A percentile compares a stretch with the other conserved stretches of the same genome.
Evolutionary conservation across 139 green algal genomes (phyloP).

Genomic region (Zygnema circumcarinatum): DNA sequence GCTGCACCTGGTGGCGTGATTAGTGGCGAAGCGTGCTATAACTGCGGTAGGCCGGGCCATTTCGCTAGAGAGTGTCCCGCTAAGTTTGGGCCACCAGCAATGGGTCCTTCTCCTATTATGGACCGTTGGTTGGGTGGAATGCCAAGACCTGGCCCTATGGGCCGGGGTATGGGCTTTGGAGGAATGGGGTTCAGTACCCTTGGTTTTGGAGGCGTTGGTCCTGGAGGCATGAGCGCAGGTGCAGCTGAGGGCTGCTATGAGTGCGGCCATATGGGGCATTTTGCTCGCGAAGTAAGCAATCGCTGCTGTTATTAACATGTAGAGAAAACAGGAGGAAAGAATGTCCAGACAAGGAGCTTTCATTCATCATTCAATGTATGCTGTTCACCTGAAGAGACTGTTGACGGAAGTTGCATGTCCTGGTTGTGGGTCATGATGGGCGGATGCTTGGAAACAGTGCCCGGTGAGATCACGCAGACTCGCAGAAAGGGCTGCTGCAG

Average conservation of each 20-base stretch:
- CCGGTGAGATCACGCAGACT: constrained; percentile 12
- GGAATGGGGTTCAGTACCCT: neutral
- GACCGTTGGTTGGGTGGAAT: constrained; percentile 48
- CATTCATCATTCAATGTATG: too few relatives aligned
- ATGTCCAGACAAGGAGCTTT: too few relatives aligned
- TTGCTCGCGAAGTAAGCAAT: constrained; percentile 40
- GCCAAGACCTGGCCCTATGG: neutral
- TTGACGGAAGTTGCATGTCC: too few relatives aligned
- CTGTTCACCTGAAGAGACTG: too few relatives aligned
- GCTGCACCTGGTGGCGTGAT: neutral
- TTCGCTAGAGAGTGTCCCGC: constrained; percentile 46
- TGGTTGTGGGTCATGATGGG: too few relatives aligned
- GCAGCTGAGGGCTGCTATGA: constrained; percentile 47
- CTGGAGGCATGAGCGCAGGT: neutral
- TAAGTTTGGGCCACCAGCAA: constrained; percentile 16
- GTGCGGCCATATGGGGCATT: constrained; percentile 42
- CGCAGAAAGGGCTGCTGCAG: constrained; percentile 22
- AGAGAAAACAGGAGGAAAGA: too few relatives aligned
- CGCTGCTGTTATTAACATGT: too few relatives aligned
- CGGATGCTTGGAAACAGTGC: too few relatives aligned
- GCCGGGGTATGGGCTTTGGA: neutral
- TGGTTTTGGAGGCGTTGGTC: constrained; percentile 20
- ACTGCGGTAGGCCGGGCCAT: constrained; percentile 41
- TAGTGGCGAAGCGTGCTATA: constrained; percentile 36
- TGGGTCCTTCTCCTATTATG: constrained; percentile 19